Percentiles rank a stretch among this genome's conserved stretches.
phyloP scores from a whole-genome alignment of 1,284 basidiomycete species.

The Naganishia albida region DNA sequence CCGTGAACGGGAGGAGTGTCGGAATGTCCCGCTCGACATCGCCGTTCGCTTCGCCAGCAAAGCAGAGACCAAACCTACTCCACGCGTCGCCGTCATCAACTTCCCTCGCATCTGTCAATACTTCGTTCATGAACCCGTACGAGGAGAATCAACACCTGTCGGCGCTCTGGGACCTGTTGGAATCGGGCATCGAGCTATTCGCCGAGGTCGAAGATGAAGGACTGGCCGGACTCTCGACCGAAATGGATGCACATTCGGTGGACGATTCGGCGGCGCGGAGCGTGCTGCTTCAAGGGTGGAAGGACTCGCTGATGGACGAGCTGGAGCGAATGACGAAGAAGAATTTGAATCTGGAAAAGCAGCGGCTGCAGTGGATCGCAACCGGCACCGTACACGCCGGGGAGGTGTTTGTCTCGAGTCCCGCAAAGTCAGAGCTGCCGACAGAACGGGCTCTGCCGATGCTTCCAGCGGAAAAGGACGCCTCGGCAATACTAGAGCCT shows the following conservation, averaged over 20 bases:
- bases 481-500: neutral
- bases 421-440: neutral
- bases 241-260: neutral
- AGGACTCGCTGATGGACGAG: constrained; percentile 65
- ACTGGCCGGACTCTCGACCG: constrained; percentile 34
- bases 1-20: constrained; percentile 9
- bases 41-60: constrained; percentile 17
- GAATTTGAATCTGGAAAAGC: constrained; percentile 61
- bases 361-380: constrained; percentile 52
- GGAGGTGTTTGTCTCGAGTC: neutral
- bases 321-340: constrained; percentile 65
- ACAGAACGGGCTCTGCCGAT: neutral
- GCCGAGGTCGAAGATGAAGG: constrained; percentile 52
- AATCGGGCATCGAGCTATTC: constrained; percentile 33
- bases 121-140: constrained; percentile 17
- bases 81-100: constrained; percentile 29
- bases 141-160: constrained; percentile 30
- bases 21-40: constrained; percentile 4
- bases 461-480: neutral
- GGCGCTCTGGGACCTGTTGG: constrained; percentile 32
- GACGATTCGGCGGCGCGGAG: constrained; percentile 60
- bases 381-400: constrained; percentile 44
- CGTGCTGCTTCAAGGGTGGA: constrained; percentile 64
- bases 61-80: constrained; percentile 3
- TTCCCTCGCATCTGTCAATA: constrained; percentile 22